Evolutionary conservation across 768 basidiomycete genomes (phyloP).

Genomic region (Megacollybia marginata): DNA sequence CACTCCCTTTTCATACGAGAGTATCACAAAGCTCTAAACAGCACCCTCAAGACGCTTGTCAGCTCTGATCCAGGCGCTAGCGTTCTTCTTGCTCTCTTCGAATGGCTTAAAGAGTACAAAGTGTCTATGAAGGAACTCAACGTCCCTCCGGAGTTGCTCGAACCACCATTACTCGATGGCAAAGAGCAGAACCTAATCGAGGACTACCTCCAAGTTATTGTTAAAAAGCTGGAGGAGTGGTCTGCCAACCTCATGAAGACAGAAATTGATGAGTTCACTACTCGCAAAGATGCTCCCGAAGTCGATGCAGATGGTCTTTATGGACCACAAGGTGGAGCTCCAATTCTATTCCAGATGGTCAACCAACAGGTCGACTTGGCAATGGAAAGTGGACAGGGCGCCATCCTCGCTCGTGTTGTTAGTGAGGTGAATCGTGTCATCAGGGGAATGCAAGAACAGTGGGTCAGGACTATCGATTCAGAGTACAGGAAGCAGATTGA

Average conservation of each 20-base stretch:
- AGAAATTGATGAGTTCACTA: slow-evolving; percentile 77
- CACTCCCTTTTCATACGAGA: slow-evolving; percentile 75
- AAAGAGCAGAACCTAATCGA: slow-evolving; percentile 92
- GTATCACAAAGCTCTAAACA: slow-evolving; percentile 83
- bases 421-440: slow-evolving; percentile 86
- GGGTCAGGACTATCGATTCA: slow-evolving; percentile 73
- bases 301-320: slow-evolving; percentile 84
- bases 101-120: slow-evolving; percentile 95
- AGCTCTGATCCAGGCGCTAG: slow-evolving; percentile 81
- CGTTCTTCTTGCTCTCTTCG: slow-evolving; percentile 75
- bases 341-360: slow-evolving; percentile 97
- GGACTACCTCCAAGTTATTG: slow-evolving; percentile 89
- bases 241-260: slow-evolving; percentile 88
- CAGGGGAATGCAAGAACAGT: slow-evolving; percentile 80
- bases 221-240: slow-evolving; percentile 97
- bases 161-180: slow-evolving; percentile 90
- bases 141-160: slow-evolving; percentile 70
- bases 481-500: slow-evolving; percentile 87
- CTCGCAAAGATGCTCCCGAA: slow-evolving; percentile 82
- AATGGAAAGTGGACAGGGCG: slow-evolving; percentile 91
- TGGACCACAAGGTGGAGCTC: slow-evolving; percentile 82
- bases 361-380: slow-evolving; percentile 95
- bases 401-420: slow-evolving; percentile 86
- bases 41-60: slow-evolving; percentile 62
- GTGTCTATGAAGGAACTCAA: slow-evolving; percentile 92